These are phyloP conservation scores for Diversispora eburnea DNA, from an alignment of 192 early-diverging fungal species.

Conservation along the genomic window DNA sequence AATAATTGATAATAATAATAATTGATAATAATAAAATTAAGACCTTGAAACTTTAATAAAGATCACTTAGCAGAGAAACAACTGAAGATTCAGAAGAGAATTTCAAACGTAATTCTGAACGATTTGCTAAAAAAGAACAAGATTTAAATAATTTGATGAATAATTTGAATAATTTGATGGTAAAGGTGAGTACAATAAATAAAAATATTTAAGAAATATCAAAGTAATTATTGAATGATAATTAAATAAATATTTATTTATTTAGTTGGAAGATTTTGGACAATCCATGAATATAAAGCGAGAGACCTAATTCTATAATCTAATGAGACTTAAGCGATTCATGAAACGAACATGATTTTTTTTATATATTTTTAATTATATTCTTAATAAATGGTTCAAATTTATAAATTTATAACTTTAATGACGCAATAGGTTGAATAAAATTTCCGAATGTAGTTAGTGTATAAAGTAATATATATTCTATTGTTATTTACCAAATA, in stretches of 20 bases:
- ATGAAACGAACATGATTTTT: too few species aligned
- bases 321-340: too few species aligned
- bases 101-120: conserved; percentile 30
- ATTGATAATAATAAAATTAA: too few species aligned
- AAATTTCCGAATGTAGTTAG: too few species aligned
- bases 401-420: too few species aligned
- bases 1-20: too few species aligned
- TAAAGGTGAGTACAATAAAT: conserved; percentile 5
- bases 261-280: conserved; percentile 27
- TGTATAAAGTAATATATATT: too few species aligned
- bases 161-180: conserved; percentile 26
- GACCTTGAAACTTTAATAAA: background rate
- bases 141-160: conserved; percentile 31
- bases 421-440: too few species aligned
- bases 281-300: conserved; percentile 18
- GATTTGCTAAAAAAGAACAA: conserved; percentile 27
- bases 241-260: background rate
- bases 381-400: too few species aligned
- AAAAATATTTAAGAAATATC: background rate
- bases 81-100: conserved; percentile 18
- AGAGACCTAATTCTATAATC: too few species aligned
- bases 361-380: too few species aligned
- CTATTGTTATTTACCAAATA: too few species aligned
- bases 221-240: background rate
- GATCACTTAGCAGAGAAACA: conserved; percentile 13